Conservation (phyloP, 495 filamentous ascomycete species). For the Podospora comata region DNA sequence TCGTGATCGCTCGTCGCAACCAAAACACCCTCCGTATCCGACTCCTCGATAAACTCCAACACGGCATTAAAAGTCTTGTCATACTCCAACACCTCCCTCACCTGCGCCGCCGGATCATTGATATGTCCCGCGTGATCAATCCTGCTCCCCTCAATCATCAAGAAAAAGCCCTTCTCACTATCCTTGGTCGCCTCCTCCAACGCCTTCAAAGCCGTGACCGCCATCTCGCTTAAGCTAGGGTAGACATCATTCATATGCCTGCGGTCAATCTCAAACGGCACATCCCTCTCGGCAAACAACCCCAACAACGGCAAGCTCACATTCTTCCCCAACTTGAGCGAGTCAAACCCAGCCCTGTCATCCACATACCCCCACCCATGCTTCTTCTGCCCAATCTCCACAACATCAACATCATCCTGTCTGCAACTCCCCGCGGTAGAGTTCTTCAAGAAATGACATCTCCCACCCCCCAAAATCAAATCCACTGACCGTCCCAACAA, state of each 20-base stretch:
- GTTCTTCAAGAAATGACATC: conserved; percentile 90
- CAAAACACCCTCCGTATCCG: conserved; percentile 69
- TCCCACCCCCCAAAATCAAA: conserved; percentile 85
- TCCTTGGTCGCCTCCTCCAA: conserved; percentile 79
- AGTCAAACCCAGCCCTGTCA: conserved; percentile 73
- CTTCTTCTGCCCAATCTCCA: conserved; percentile 63
- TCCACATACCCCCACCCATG: conserved; percentile 75
- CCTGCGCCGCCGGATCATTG: conserved; percentile 94
- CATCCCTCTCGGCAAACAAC: conserved; percentile 77
- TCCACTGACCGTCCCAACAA: conserved; percentile 85
- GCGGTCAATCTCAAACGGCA: conserved; percentile 91
- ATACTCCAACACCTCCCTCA: conserved; percentile 89
- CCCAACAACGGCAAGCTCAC: conserved; percentile 81
- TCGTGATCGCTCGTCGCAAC: conserved; percentile 93
- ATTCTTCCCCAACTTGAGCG: conserved; percentile 62
- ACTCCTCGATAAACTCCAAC: conserved; percentile 76
- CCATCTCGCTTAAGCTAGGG: conserved; percentile 90
- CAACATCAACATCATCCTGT: conserved; percentile 65
- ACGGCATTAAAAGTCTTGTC: conserved; percentile 81
- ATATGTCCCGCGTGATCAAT: conserved; percentile 96
- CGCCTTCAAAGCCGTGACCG: conserved; percentile 71
- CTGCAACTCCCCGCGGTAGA: conserved; percentile 73
- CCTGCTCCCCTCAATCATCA: conserved; percentile 95
- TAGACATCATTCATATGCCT: conserved; percentile 72
- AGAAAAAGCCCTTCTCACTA: conserved; percentile 90